Evolutionary conservation across 1,139 yeast species (phyloP).

Genomic region (Sugiyamaella pinicola): DNA sequence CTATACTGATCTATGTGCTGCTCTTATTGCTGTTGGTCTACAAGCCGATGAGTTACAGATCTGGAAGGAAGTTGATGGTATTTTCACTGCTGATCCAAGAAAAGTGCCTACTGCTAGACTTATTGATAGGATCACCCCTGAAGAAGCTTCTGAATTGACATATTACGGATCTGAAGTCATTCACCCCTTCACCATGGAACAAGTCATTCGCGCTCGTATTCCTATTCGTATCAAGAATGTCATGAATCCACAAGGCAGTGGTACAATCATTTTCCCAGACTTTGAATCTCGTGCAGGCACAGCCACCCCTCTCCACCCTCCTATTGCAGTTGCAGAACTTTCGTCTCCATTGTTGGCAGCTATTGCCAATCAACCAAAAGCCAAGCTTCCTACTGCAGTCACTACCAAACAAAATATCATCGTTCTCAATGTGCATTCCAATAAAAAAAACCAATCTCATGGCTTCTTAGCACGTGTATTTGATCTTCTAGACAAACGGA

Average conservation of each 20-base stretch:
- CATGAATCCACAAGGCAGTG: slow-evolving; percentile 84
- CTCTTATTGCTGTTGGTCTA: slow-evolving; percentile 88
- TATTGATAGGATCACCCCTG: slow-evolving; percentile 88
- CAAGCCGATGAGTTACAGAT: slow-evolving; percentile 93
- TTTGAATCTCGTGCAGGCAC: slow-evolving; percentile 87
- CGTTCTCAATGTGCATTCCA: slow-evolving; percentile 90
- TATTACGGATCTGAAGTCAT: slow-evolving; percentile 97
- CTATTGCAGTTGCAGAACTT: slow-evolving; percentile 65
- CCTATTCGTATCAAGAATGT: slow-evolving; percentile 97
- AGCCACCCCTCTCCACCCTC: slow-evolving; percentile 93
- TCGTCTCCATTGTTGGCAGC: slow-evolving; percentile 39
- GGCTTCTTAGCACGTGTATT: slow-evolving; percentile 93
- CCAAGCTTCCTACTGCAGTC: slow-evolving; percentile 90
- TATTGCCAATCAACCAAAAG: slow-evolving; percentile 34
- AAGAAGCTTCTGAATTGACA: slow-evolving; percentile 96
- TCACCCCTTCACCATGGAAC: slow-evolving; percentile 99
- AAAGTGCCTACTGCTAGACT: slow-evolving; percentile 90
- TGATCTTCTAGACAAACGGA: slow-evolving; percentile 79
- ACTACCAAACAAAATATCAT: slow-evolving; percentile 92
- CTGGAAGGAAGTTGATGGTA: slow-evolving; percentile 99
- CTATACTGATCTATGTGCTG: slow-evolving; percentile 96
- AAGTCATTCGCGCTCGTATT: slow-evolving; percentile 91
- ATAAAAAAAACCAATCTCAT: slow-evolving; percentile 88
- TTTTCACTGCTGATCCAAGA: slow-evolving; percentile 96
- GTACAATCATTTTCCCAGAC: slow-evolving; percentile 93